phyloP scores from a whole-genome alignment of 139 green algal genomes.

The Zygnema cylindricum region DNA sequence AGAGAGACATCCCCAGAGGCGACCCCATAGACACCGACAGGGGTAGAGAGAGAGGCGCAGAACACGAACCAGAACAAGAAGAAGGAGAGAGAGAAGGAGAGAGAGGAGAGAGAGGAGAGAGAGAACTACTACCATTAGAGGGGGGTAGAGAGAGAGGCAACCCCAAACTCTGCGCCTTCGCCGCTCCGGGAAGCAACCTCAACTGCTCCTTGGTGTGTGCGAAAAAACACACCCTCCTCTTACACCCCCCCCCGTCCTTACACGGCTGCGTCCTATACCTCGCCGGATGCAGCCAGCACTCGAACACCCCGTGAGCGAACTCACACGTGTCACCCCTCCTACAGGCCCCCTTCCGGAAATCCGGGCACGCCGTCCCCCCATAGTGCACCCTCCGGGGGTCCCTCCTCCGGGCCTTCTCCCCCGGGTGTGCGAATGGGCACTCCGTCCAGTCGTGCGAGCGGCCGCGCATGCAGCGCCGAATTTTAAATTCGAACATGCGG shows the following conservation, averaged over 20 bases:
- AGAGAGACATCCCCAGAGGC: background rate
- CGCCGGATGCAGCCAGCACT: slow-evolving; percentile 85
- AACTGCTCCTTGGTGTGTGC: slow-evolving; percentile 79
- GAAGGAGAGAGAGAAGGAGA: background rate
- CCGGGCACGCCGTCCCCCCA: slow-evolving; percentile 88
- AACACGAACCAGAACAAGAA: background rate
- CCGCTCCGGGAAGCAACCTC: slow-evolving; percentile 51
- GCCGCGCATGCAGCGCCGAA: slow-evolving; percentile 70
- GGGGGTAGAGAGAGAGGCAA: background rate
- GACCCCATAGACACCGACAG: background rate
- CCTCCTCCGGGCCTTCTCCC: slow-evolving; percentile 87
- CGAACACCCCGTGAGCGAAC: slow-evolving; percentile 89
- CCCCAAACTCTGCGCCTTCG: background rate
- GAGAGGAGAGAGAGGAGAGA: background rate
- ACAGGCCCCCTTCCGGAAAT: slow-evolving; percentile 88
- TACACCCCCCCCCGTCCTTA: slow-evolving; percentile 86
- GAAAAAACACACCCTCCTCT: slow-evolving; percentile 95
- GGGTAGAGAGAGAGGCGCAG: background rate
- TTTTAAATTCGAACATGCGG: slow-evolving; percentile 69
- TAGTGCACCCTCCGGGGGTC: slow-evolving; percentile 84
- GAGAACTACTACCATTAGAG: background rate
- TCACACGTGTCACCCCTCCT: slow-evolving; percentile 82
- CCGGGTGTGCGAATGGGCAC: slow-evolving; percentile 92
- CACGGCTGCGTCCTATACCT: slow-evolving; percentile 89
- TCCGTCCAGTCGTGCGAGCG: slow-evolving; percentile 90